Conservation (phyloP, 495 filamentous ascomycete species). For the Penicillium malachiteum region DNA sequence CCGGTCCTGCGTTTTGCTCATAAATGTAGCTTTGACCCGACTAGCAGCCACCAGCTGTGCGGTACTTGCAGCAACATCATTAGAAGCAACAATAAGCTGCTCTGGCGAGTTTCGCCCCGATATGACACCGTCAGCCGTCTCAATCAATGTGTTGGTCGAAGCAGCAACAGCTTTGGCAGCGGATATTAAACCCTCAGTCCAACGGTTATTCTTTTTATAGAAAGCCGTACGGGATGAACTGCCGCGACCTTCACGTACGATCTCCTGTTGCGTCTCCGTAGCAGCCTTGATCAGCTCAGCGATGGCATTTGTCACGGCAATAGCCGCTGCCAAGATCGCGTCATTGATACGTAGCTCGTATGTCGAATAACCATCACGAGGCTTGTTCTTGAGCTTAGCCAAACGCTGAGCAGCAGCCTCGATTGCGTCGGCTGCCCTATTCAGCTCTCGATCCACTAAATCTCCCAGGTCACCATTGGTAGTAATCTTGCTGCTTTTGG, state of each 20-base stretch:
- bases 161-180: constrained; percentile 92
- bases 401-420: constrained; percentile 86
- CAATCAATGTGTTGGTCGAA: constrained; percentile 92
- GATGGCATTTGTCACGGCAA: constrained; percentile 95
- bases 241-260: constrained; percentile 91
- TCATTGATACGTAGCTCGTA: constrained; percentile 96
- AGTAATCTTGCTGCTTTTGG: constrained; percentile 74
- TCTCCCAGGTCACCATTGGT: constrained; percentile 88
- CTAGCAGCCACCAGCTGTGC: constrained; percentile 95
- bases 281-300: constrained; percentile 95
- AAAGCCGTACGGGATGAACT: constrained; percentile 88
- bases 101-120: constrained; percentile 88
- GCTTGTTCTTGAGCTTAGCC: constrained; percentile 89
- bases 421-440: constrained; percentile 92
- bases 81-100: constrained; percentile 95
- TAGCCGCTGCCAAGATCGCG: constrained; percentile 87
- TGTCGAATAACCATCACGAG: constrained; percentile 89
- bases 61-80: constrained; percentile 93
- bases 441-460: constrained; percentile 86
- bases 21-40: constrained; percentile 95
- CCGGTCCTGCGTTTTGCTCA: constrained; percentile 91
- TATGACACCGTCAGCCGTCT: constrained; percentile 95
- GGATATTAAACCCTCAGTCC: constrained; percentile 96
- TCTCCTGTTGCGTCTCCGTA: constrained; percentile 91
- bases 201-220: constrained; percentile 98